phyloP scores from a whole-genome alignment of 192 early-diverging fungal genomes.

The Podila epicladia region DNA sequence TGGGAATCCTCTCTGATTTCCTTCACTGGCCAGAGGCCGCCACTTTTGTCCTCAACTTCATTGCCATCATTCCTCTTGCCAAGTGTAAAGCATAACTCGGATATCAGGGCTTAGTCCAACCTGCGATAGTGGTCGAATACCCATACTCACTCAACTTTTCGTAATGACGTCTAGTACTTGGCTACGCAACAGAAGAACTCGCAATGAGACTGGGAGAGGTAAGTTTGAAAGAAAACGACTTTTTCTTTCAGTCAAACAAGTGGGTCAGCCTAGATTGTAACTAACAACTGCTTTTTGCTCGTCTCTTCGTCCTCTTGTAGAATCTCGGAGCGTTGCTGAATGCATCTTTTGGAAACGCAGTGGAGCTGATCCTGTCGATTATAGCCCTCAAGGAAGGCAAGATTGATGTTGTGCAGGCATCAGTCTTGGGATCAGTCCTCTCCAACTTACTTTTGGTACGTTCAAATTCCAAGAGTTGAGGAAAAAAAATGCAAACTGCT shows the following conservation, averaged over 20 bases:
- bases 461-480: no score
- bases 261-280: background rate
- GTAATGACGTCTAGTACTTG: constrained; percentile 21
- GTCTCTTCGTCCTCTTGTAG: constrained; percentile 25
- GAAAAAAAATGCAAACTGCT: no score
- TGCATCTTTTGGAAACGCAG: constrained; percentile 87
- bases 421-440: constrained; percentile 89
- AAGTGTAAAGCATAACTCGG: constrained; percentile 56
- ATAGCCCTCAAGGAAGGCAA: constrained; percentile 83
- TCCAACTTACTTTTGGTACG: constrained; percentile 83
- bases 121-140: no score
- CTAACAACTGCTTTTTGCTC: background rate
- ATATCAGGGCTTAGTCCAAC: no score
- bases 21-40: constrained; percentile 73
- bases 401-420: constrained; percentile 87
- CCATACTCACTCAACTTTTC: no score
- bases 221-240: background rate
- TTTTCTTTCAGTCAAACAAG: constrained; percentile 2
- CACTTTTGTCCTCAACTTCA: constrained; percentile 88
- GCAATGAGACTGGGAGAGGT: constrained; percentile 61
- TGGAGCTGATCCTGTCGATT: constrained; percentile 86
- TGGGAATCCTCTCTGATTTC: constrained; percentile 74
- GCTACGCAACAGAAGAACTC: constrained; percentile 44
- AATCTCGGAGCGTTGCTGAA: constrained; percentile 84
- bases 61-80: constrained; percentile 91